Evolutionary conservation across 208 protist genomes (phyloP), one percentile per base, ranked within the genome.

Genomic region (Acanthamoeba sp.): DNA sequence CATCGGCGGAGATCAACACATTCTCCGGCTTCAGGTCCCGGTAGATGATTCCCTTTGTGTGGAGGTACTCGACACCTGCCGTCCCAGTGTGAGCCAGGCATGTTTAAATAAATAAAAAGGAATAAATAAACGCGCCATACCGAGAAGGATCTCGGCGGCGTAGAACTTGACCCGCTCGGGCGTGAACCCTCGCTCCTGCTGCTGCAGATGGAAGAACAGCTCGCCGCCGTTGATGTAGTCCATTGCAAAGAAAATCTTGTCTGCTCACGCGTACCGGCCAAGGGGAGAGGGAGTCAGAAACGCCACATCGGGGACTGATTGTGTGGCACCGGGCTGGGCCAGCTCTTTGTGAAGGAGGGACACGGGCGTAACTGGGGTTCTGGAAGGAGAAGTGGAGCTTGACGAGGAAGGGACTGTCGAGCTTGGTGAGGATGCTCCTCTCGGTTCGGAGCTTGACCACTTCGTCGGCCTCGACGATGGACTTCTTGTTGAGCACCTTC

Each of bases 211-310:
- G 90, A 97, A 97, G 95, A 99, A 99, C 29, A 99, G 95, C 93
- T 99, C 98, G 42, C 98, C 98, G 32, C 98, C 98, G 52, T 97
- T 96, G 4, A 99, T 95, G 55, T 98, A 98, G 91, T 99, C 98
- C 76, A 85, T 85, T 4, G n/a, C 76, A 22, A 85, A 85, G 76
- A 40, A 85, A 0, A 85, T 32, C 42, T 85, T 85, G 45, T 85
- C 76, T 85, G 36, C 29, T 18, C n/a, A 42, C 18, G 34, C 14
- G 66, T 22, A 20, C 50, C 7, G 14, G 16, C 12, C 50, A 66
- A 12, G 5, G 14, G 24, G 2, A 66, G 27, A 1, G 14, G 27
- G 59, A 7, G 20, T 3, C 10, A 62, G 55, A 62, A 62, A 62
- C 10, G 22, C 3, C 10, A 62, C n/a, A n/a, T n/a, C n/a, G n/a